Evolutionary conservation across 768 basidiomycete genomes (phyloP), one percentile per base, ranked within the genome.

Genomic region (Suillus sp.): DNA sequence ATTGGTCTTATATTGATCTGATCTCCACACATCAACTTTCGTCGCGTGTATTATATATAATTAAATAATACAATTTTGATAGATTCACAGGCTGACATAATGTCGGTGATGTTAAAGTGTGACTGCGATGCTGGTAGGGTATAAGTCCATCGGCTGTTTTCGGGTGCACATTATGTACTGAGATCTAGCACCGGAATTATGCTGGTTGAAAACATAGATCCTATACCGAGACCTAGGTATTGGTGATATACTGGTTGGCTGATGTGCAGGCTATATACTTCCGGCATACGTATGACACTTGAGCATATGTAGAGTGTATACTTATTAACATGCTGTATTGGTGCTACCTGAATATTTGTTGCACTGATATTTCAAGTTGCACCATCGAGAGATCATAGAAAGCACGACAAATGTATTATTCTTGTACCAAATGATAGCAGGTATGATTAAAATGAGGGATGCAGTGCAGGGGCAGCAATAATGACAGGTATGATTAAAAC

Each of bases 91-190:
- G 47, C 22, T 25, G 47, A 47, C 13, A 47, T 47, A 47, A 47
- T 9, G 1, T 2, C 2, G 2, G 4, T 47, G 13, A 14, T 47
- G 4, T 3, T 1, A 7, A 22, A 47, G 0, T 10, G 2, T 7
- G 2, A 25, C 3, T 14, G 22, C 47, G 6, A 47, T 47, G 47
- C 47, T 25, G 0, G 47, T 14, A 6, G 22, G 47, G 2, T 25
- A 6, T 47, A 43, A 6, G 16, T 43, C n/a, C 20, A 11, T 4
- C 2, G 20, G 43, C 43, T 43, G 43, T 43, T 43, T 43, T 43
- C n/a, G n/a, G 43, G 43, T 43, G 43, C 9, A 10, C 43, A n/a
- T 43, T n/a, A 11, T 43, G 20, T 43, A n/a, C 43, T 9, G 43
- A 43, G 43, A 43, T 18, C 10, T 10, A 43, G 43, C 16, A 43